A percentile compares a stretch with the other conserved stretches of the same genome.
phyloP scores from a whole-genome alignment of 306 rosid species.

The Prunus dulcis region DNA sequence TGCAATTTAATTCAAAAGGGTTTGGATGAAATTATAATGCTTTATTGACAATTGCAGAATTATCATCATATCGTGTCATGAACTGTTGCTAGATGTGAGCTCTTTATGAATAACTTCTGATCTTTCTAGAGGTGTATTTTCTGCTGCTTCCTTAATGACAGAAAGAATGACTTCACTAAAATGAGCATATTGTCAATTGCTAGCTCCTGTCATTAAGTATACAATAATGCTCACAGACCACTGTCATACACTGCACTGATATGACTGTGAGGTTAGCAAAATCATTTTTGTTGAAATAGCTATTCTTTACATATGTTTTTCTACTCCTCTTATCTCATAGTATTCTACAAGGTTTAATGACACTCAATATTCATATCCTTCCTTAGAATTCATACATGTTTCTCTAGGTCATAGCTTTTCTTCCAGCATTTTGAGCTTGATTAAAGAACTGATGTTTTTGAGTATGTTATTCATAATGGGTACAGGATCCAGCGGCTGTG shows the following conservation, averaged over 20 bases:
- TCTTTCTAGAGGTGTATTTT: background rate
- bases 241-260: background rate
- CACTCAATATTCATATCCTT: background rate
- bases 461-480: background rate
- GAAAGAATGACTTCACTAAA: too few relatives aligned
- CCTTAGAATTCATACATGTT: background rate
- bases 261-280: too few relatives aligned
- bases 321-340: background rate
- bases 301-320: background rate
- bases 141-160: too few relatives aligned
- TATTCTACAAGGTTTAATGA: background rate
- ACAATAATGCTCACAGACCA: background rate
- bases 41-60: background rate
- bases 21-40: background rate
- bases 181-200: background rate
- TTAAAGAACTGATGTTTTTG: background rate
- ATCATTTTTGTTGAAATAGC: background rate
- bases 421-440: background rate
- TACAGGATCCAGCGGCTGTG: conserved; percentile 65
- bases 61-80: background rate
- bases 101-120: background rate
- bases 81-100: background rate
- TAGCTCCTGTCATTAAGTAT: background rate
- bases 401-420: background rate
- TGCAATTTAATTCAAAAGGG: background rate